These are phyloP conservation scores for Striga asiatica DNA, from an alignment of 257 asterid genomes.

Conservation along the genomic window DNA sequence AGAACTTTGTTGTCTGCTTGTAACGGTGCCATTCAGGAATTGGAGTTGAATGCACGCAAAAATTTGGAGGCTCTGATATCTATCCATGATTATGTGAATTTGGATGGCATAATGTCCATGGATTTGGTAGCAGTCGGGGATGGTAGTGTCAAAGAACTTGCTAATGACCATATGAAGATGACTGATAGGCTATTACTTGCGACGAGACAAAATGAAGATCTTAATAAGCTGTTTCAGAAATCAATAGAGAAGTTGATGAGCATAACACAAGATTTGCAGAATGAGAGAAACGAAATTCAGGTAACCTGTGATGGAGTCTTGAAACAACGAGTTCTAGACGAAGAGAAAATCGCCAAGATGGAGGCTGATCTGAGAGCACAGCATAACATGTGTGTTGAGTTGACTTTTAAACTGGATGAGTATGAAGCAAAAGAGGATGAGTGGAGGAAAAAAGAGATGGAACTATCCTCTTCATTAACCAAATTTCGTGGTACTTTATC, in stretches of 20 bases:
- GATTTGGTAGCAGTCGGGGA: constrained; percentile 22
- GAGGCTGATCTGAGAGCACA: constrained; percentile 47
- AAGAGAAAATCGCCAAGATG: constrained; percentile 40
- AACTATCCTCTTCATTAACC: constrained; percentile 36
- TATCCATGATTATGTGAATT: constrained; percentile 22
- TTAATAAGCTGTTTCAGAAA: constrained; percentile 32
- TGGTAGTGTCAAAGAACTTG: constrained; percentile 25
- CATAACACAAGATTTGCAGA: constrained; percentile 34
- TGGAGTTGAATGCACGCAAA: constrained; percentile 35
- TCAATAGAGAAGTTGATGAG: constrained; percentile 27
- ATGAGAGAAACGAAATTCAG: constrained; percentile 42
- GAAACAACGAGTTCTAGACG: constrained; percentile 51
- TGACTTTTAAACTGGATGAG: constrained; percentile 38
- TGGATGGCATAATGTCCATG: constrained; percentile 23
- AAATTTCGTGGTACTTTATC: constrained; percentile 44
- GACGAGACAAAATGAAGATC: constrained; percentile 35
- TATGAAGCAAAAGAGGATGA: constrained; percentile 35
- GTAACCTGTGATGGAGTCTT: constrained; percentile 25
- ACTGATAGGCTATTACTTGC: constrained; percentile 60
- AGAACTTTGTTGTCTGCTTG: constrained; percentile 60
- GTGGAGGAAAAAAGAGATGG: constrained; percentile 43
- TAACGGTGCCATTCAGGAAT: constrained; percentile 40
- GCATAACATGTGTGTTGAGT: constrained; percentile 32
- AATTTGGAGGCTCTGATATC: constrained; percentile 33
- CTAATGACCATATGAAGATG: constrained; percentile 27